Evolutionary conservation across 106 monocot species (phyloP).

Genomic region (Allium fistulosum): DNA sequence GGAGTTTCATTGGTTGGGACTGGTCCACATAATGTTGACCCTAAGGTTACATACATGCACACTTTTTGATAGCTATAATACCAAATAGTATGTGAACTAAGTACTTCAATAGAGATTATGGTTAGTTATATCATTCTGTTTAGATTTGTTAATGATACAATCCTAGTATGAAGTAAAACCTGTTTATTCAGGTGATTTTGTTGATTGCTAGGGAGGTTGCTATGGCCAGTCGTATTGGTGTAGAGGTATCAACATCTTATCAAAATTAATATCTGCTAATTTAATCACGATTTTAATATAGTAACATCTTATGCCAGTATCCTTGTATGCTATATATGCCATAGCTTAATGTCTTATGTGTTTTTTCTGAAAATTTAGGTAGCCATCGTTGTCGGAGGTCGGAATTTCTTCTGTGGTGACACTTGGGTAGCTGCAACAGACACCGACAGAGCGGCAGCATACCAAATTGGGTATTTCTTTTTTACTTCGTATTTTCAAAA

Average conservation of each 20-base stretch:
- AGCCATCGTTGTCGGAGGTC: slow-evolving; percentile 92
- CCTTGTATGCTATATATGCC: neutral
- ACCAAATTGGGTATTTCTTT: slow-evolving; percentile 68
- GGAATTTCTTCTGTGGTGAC: slow-evolving; percentile 91
- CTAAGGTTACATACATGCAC: slow-evolving; percentile 33
- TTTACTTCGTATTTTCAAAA: too few species aligned
- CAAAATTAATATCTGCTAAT: neutral
- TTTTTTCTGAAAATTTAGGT: slow-evolving; percentile 35
- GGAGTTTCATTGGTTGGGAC: slow-evolving; percentile 56
- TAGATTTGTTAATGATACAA: too few species aligned
- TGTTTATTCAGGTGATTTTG: slow-evolving; percentile 47
- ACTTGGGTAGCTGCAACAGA: slow-evolving; percentile 74
- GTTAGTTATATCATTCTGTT: too few species aligned
- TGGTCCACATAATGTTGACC: slow-evolving; percentile 79
- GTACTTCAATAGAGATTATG: neutral
- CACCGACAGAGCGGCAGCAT: slow-evolving; percentile 70
- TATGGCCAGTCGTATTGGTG: slow-evolving; percentile 59
- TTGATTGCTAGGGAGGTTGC: slow-evolving; percentile 90
- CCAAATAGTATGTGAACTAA: neutral
- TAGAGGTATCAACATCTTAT: slow-evolving; percentile 54
- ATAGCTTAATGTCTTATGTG: neutral
- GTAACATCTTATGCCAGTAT: neutral
- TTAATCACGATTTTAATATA: neutral
- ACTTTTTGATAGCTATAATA: neutral
- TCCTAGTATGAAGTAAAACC: too few species aligned